Base-by-base conservation (phyloP, 352 stramenopile genomes). In the Phytopythium aichiense region DNA sequence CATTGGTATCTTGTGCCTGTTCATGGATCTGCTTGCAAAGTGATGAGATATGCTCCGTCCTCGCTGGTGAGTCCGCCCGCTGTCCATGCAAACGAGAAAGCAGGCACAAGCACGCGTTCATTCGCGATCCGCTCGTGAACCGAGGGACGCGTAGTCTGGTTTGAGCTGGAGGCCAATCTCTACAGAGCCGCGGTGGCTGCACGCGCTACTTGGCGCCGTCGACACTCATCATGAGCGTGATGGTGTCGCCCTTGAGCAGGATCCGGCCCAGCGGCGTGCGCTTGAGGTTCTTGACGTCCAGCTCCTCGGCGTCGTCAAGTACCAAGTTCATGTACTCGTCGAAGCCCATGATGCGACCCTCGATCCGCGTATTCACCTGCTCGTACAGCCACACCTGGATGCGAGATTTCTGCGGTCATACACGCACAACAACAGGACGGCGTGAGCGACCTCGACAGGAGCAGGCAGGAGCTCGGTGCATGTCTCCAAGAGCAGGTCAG, bases 241-340 rank as follows among this genome's bases (percentile, higher is more conserved):
- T 99, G 35, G 96, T 98, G 87, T 99, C 98, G 38, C 98, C 98
- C 83, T 99, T 99, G 33, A 99, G 90, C 71, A 99, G 84, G 77
- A 99, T 99, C 60, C 97, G 89, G 16, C 98, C 97, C 37, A 99
- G 81, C 56, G 96, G 81, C 55, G 84, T 97, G 66, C 88, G 88
- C 72, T 97, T 97, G 55, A 97, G 88, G 54, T 93, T 97, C 77
- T 98, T 98, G 53, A 97, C 86, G 65, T 98, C 88, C 20, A 99
- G 75, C 76, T 99, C 97, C 64, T 98, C 94, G 13, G 97, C 97
- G 72, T 99, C 94, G 72, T 99, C 97, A 66, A 99, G 84, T 40
- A 99, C 96, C 48, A 99, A 84, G 82, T 99, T 99, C 98, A 99
- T 99, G 85, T 99, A 99, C 78, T 98, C 95, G 74, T 98, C 95